Conservation (phyloP, 106 monocot species). For the Dioscorea zingiberensis region DNA sequence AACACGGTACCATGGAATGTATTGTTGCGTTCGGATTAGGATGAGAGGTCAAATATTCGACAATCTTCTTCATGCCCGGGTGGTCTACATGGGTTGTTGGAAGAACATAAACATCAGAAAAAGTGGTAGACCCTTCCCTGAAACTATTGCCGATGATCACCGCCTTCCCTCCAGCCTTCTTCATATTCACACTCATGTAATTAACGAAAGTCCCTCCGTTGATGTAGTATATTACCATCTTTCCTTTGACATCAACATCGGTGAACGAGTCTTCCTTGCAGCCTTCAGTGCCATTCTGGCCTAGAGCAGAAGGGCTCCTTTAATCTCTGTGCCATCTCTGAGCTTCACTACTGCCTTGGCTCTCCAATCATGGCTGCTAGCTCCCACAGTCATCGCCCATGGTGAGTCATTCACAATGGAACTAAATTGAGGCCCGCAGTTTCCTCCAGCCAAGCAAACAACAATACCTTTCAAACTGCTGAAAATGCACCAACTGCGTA, state of each 20-base stretch:
- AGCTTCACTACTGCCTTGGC: constrained; percentile 11
- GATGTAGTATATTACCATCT: neutral
- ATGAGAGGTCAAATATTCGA: neutral
- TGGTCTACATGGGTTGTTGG: neutral
- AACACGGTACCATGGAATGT: neutral
- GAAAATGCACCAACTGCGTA: neutral
- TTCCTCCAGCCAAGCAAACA: neutral
- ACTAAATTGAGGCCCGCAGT: neutral
- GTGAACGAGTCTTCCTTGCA: neutral
- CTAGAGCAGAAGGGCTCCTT: neutral
- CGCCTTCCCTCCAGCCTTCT: neutral
- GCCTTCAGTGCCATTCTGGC: neutral
- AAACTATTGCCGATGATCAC: neutral
- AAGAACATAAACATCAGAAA: neutral
- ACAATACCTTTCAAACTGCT: neutral
- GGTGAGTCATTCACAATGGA: constrained; percentile 1
- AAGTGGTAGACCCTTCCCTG: neutral
- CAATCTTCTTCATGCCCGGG: neutral
- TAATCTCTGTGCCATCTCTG: constrained; percentile 3
- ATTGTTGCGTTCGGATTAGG: neutral
- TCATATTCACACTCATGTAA: neutral
- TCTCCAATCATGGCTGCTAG: constrained; percentile 4
- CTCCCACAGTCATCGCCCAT: constrained; percentile 14
- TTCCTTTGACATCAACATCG: constrained; percentile 5
- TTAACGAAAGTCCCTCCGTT: no score